Evolutionary conservation across 495 filamentous ascomycete genomes (phyloP).

Genomic region (Tetracladium setigerum): DNA sequence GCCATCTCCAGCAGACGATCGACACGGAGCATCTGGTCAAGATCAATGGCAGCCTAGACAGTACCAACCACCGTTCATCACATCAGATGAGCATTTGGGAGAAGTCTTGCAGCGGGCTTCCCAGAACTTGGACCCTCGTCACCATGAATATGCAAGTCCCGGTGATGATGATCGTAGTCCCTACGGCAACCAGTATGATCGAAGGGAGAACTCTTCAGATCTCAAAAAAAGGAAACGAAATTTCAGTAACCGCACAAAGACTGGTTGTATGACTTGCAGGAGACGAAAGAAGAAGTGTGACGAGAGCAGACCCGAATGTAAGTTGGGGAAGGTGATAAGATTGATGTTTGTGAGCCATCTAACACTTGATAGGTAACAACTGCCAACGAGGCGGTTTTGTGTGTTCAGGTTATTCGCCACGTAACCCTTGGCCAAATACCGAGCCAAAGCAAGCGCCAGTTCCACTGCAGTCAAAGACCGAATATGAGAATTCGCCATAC

Average conservation of each 20-base stretch:
- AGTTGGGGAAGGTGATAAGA: conserved; percentile 20
- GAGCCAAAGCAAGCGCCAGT: conserved; percentile 56
- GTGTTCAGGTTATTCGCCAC: conserved; percentile 84
- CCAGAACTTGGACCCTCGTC: conserved; percentile 19
- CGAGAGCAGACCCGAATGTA: conserved; percentile 90
- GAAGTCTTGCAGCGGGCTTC: conserved; percentile 23
- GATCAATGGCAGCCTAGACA: conserved; percentile 36
- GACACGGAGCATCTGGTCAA: conserved; percentile 28
- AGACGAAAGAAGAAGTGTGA: conserved; percentile 98
- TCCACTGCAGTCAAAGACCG: conserved; percentile 79
- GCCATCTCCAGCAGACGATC: conserved; percentile 28
- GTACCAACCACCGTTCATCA: conserved; percentile 29
- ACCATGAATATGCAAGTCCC: conserved; percentile 41
- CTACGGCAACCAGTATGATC: conserved; percentile 34
- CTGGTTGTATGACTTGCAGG: conserved; percentile 92
- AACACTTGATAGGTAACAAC: conserved; percentile 63
- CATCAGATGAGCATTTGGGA: conserved; percentile 38
- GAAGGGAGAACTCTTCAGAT: conserved; percentile 48
- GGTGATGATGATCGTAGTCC: conserved; percentile 38
- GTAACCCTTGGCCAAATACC: conserved; percentile 61
- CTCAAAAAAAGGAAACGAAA: conserved; percentile 76
- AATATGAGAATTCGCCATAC: conserved; percentile 52
- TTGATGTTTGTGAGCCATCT: conserved; percentile 3
- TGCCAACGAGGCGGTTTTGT: conserved; percentile 87
- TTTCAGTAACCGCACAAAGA: conserved; percentile 96